These are phyloP conservation scores for Prunus yedoensis DNA, from an alignment of 331 rosid species.

Conservation along the genomic window DNA sequence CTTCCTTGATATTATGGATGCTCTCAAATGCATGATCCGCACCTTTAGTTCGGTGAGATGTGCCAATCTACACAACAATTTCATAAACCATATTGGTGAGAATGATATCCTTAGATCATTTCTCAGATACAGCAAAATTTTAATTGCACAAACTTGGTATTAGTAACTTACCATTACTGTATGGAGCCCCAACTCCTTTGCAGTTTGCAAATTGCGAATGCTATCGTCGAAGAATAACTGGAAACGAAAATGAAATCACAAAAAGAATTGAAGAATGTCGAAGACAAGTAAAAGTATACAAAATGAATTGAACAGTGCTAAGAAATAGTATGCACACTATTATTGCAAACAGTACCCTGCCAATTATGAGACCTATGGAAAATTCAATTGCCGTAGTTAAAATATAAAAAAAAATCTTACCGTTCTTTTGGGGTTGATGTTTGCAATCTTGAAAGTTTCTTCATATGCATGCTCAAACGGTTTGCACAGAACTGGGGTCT, in stretches of 20 bases:
- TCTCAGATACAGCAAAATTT: background rate
- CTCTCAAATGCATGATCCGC: conserved; percentile 82
- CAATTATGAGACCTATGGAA: background rate
- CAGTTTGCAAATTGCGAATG: conserved; percentile 55
- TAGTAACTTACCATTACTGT: conserved; percentile 61
- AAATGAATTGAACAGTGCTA: background rate
- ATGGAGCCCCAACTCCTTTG: conserved; percentile 61
- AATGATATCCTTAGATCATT: background rate
- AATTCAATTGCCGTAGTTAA: background rate
- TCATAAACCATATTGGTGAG: background rate
- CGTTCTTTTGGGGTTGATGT: conserved; percentile 66
- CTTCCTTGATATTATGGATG: conserved; percentile 84
- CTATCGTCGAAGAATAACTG: conserved; percentile 89
- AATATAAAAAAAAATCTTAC: conserved; percentile 36
- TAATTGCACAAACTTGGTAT: background rate
- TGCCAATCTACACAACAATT: conserved; percentile 61
- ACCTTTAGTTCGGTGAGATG: conserved; percentile 40
- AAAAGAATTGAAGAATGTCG: background rate
- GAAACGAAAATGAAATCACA: background rate
- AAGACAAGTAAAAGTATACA: background rate
- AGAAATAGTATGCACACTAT: background rate
- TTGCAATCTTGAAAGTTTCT: conserved; percentile 54
- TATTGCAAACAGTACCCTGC: background rate
- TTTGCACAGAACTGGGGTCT: conserved; percentile 71
- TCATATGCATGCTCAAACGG: conserved; percentile 71